phyloP scores from a whole-genome alignment of 345 rosid species.

The Eucalyptus marginata region DNA sequence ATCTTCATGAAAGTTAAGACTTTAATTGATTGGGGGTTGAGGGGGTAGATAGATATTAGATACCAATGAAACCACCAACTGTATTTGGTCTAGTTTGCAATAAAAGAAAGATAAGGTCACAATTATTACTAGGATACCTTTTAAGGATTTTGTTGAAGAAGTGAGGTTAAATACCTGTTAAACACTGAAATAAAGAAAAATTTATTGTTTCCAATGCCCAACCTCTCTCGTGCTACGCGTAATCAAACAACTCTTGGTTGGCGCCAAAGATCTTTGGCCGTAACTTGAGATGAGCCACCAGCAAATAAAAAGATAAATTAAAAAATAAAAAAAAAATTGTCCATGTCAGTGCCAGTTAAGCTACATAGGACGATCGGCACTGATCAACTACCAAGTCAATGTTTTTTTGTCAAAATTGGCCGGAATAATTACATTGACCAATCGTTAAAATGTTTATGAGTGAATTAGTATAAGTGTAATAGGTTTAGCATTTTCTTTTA shows the following conservation, averaged over 20 bases:
- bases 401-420: no score
- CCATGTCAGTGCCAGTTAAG: fast-evolving
- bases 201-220: not conserved
- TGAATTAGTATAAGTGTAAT: fast-evolving
- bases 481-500: no score
- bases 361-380: no score
- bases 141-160: not conserved
- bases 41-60: not conserved
- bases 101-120: not conserved
- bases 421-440: fast-evolving
- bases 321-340: fast-evolving
- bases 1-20: not conserved
- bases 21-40: not conserved
- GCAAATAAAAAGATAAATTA: fast-evolving
- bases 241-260: fast-evolving
- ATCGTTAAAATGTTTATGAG: fast-evolving
- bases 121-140: fast-evolving
- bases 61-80: not conserved
- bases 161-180: not conserved
- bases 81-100: not conserved
- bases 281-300: no score
- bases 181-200: not conserved
- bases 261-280: fast-evolving
- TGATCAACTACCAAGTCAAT: no score
- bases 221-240: not conserved